Base-by-base conservation (phyloP, 2,329 filamentous ascomycete genomes). In the Grosmannia clavigera region DNA sequence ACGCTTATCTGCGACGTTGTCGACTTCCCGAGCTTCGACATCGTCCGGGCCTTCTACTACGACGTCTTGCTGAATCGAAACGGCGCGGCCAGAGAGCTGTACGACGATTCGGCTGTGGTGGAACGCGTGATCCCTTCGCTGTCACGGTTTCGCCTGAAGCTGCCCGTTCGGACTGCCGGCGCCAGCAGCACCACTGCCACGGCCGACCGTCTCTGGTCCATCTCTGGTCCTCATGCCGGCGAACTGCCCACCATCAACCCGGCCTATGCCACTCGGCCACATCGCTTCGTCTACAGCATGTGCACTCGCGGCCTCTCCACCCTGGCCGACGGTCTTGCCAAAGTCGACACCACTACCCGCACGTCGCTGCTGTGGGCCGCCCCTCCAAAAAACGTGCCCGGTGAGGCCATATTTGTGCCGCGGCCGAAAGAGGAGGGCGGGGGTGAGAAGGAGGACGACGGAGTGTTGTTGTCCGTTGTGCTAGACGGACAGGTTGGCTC, bases 181-280 rank as follows among this genome's bases (percentile, higher is more conserved):
- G 3, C 48, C 14, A 29, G 16, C 43, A 46, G 16, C 3, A 9
- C 27, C 50, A 52, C 55, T 14, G 19, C 29, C 33, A 19, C 5
- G 57, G 55, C 29, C 43, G 50, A 31, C 3, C 57, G 25, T 1
- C 33, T 46, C 50, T 54, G 57, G 33, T 68, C 75, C 27, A 81
- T 84, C 54, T 74, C 75, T 7, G 75, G 74, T 0, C 81, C 82
- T 0, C 78, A 82, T 63, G 70, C 74, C 0, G 80, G 83, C 62
- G 86, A 90, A 62, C 73, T 90, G 7, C 85, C 86, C 0, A 82
- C 78, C 7, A 85, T 88, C 67, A 87, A 89, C 69, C 80, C 82
- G 0, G 61, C 64, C 1, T 83, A 77, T 64, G 69, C 75, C 0
- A 81, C 78, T 3, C 76, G 71, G 43, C 74, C 72, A 4, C 77